Base-by-base conservation (phyloP, 2,329 filamentous ascomycete genomes). In the Capronia coronata region DNA sequence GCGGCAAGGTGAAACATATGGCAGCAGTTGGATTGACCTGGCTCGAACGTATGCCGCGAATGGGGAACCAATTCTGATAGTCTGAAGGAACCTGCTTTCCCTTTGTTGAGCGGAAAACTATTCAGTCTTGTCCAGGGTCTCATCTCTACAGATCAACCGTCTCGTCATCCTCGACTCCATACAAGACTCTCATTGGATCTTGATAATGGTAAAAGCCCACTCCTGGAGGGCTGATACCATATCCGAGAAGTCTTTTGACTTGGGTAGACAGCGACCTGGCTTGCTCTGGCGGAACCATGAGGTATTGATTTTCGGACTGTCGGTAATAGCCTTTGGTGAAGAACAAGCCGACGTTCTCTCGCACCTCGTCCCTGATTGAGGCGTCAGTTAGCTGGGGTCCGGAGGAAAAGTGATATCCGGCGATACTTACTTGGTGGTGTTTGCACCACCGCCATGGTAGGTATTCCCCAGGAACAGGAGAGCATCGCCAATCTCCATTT, bases 391-490 rank as follows among this genome's bases (percentile, higher is more conserved):
- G n/a, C 8, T 3, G 10, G 10, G 6, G 30, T 55, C 29, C 51
- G 48, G 32, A 45, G 7, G 27, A 27, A 27, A 27, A 6, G 10
- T 10, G 5, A 10, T 27, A 27, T 23, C 2, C 22, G 21, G 21
- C 19, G 2, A 5, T 9, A 41, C 41, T 35, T 25, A 21, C 10
- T 10, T 22, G 2, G 61, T 64, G 21, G 34, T 59, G 49, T 64
- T 64, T 41, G 16, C 54, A 1, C 62, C 59, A 10, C 63, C 66
- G 1, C 65, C 68, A 40, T 70, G 66, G 39, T 63, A 68, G 11
- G 55, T 54, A 9, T 60, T 61, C 2, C 61, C 60, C 4, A 69
- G 53, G 61, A 68, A 66, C 2, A 69, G 62, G 47, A 68, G 66
- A 0, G 57, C 65, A 56, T 68, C 65, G 1, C 67, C 66, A n/a